Conservation (phyloP, 2,329 filamentous ascomycete species). For the Fusarium robinianum region DNA sequence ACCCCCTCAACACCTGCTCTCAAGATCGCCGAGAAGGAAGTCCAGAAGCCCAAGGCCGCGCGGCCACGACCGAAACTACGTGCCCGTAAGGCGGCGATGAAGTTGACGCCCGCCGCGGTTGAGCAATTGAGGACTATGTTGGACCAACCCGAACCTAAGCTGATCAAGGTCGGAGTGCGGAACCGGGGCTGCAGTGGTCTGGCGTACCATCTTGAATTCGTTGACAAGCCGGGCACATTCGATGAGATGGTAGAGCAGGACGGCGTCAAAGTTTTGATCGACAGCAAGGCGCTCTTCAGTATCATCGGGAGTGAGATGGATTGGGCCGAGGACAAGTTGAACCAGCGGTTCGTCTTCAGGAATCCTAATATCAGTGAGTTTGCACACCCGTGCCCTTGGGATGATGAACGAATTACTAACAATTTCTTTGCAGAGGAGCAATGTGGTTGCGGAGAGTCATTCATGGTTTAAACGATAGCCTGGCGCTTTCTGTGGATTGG, state of each 20-base stretch:
- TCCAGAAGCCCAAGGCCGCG: constrained; percentile 65
- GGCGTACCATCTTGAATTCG: constrained; percentile 92
- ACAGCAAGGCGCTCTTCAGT: constrained; percentile 96
- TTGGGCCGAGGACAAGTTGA: constrained; percentile 95
- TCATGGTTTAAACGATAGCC: constrained; percentile 67
- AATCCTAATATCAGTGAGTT: constrained; percentile 98
- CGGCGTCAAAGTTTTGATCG: constrained; percentile 92
- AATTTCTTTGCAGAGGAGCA: constrained; percentile 73
- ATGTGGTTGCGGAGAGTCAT: constrained; percentile 95
- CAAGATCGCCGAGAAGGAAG: constrained; percentile 62
- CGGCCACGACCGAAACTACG: constrained; percentile 46
- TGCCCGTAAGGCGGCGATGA: constrained; percentile 89
- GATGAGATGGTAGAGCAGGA: constrained; percentile 96
- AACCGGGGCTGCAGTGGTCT: constrained; percentile 94
- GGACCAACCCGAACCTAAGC: constrained; percentile 83
- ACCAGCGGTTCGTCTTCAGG: constrained; percentile 87
- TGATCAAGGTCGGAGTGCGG: constrained; percentile 92
- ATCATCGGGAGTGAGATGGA: constrained; percentile 99
- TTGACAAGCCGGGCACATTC: constrained; percentile 84
- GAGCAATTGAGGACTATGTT: constrained; percentile 77
- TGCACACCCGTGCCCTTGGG: not conserved
- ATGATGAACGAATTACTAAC: constrained; percentile 37
- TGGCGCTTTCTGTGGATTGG: not conserved
- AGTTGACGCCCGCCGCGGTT: constrained; percentile 78
- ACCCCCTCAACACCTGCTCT: constrained; percentile 42